phyloP scores from a whole-genome alignment of 768 basidiomycete genomes.

The Suillus weaverae region DNA sequence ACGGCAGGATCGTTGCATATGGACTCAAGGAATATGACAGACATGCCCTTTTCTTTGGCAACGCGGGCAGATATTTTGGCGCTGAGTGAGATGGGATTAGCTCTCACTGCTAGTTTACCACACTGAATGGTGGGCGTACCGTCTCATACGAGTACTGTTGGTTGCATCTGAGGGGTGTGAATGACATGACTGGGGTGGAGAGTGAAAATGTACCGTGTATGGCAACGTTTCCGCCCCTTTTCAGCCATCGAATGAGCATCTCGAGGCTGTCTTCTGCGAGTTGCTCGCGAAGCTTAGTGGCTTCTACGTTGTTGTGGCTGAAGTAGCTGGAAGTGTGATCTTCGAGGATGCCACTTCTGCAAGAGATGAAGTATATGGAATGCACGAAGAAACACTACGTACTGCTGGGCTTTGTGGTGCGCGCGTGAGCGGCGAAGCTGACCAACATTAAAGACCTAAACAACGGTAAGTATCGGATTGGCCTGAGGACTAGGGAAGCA shows the following conservation, averaged over 20 bases:
- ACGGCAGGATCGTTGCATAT: slow-evolving; percentile 91
- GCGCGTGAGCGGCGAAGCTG: slow-evolving; percentile 89
- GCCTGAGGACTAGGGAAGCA: slow-evolving; percentile 4
- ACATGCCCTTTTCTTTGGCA: slow-evolving; percentile 81
- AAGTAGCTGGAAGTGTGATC: slow-evolving; percentile 93
- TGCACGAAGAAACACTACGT: slow-evolving; percentile 20
- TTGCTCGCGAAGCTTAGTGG: slow-evolving; percentile 71
- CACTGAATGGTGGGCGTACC: slow-evolving; percentile 43
- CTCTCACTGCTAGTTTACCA: not conserved
- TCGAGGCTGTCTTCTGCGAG: slow-evolving; percentile 92
- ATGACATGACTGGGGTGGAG: not conserved
- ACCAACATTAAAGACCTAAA: slow-evolving; percentile 95
- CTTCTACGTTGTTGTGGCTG: slow-evolving; percentile 80
- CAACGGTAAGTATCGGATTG: slow-evolving; percentile 6
- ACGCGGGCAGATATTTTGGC: slow-evolving; percentile 84
- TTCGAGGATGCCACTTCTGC: slow-evolving; percentile 79
- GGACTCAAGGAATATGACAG: slow-evolving; percentile 92
- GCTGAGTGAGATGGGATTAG: slow-evolving; percentile 39
- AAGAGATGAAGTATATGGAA: slow-evolving; percentile 4
- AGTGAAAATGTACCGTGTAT: slow-evolving; percentile 74
- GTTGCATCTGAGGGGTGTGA: slow-evolving; percentile 74
- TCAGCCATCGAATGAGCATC: slow-evolving; percentile 93
- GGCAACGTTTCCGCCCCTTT: slow-evolving; percentile 93
- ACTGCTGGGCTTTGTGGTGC: slow-evolving; percentile 75
- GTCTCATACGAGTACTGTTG: slow-evolving; percentile 79